Evolutionary conservation across 1,284 basidiomycete genomes (phyloP).

Genomic region (Takashimella koratensis): DNA sequence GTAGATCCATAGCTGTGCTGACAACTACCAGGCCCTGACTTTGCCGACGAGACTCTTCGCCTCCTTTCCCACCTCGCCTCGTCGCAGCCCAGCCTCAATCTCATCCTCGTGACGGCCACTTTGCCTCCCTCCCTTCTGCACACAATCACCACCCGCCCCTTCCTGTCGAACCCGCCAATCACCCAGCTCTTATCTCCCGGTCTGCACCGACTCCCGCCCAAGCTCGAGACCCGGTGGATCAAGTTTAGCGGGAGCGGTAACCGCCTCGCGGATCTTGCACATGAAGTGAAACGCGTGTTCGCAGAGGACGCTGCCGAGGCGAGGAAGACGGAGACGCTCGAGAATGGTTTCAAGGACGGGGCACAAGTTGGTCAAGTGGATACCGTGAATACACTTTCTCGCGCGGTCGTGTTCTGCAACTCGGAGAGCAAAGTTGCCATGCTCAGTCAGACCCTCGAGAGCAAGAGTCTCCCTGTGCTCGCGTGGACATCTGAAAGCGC

Average conservation of each 20-base stretch:
- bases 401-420: constrained; percentile 78
- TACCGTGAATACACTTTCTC: constrained; percentile 35
- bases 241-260: constrained; percentile 68
- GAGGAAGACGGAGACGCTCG: background rate
- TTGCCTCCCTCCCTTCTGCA: constrained; percentile 70
- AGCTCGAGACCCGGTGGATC: constrained; percentile 67
- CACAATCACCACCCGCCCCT: constrained; percentile 60
- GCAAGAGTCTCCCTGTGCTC: constrained; percentile 63
- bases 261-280: constrained; percentile 70
- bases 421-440: constrained; percentile 62
- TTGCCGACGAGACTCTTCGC: constrained; percentile 63
- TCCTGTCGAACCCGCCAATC: constrained; percentile 50
- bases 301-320: constrained; percentile 57
- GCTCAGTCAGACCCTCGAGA: constrained; percentile 57
- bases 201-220: constrained; percentile 69
- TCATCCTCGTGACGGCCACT: constrained; percentile 80
- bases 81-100: constrained; percentile 48
- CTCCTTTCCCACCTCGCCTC: constrained; percentile 56
- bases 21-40: constrained; percentile 70
- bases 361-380: background rate
- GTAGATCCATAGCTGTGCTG: background rate
- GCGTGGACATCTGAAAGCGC: constrained; percentile 60
- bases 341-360: background rate
- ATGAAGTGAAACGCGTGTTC: constrained; percentile 68
- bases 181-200: constrained; percentile 68